Base-by-base conservation (phyloP, 2,329 filamentous ascomycete genomes). In the Penicillium hesseltinei region DNA sequence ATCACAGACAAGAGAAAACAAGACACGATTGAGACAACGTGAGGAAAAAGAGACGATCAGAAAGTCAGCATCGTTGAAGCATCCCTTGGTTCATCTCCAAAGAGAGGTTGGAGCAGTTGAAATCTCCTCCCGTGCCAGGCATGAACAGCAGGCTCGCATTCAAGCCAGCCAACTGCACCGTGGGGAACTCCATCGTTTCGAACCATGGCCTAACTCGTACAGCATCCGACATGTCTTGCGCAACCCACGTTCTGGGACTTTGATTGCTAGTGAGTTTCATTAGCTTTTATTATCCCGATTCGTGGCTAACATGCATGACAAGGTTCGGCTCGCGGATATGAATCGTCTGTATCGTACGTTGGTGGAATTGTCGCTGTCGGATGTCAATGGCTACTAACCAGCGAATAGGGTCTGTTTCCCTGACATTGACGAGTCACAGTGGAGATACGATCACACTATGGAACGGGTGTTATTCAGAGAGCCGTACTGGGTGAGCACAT, bases 201-300 rank as follows among this genome's bases (percentile, higher is more conserved):
- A 72, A 39, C 66, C 66, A 11, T 69, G 66, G 59, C 61, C 64
- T 6, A 57, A 56, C 29, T 60, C 66, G 4, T 71, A 67, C 50
- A 64, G 64, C 1, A 68, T 76, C 45, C 64, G 61, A 17, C 65
- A 72, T 58, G 65, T 76, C 42, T 50, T 70, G 45, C 69, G 74
- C 13, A 71, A 75, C 54, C 69, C 69, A 19, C 57, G 63, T 42
- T 72, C 72, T 25, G 75, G 75, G 38, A 66, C 67, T 45, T 55
- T 77, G 47, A 66, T 77, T 62, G 67, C 71, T 36, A 71, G 75
- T 76, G 64, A 59, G 71, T 69, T 27, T 23, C 19, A 51, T 19
- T 31, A 44, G 23, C 27, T 39, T n/a, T 39, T 33, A 21, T 21
- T 57, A 38, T 31, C 33, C 42, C 51, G 27, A 39, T n/a, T 31